phyloP scores from a whole-genome alignment of 31 red algal species.

The Endocladia muricata region DNA sequence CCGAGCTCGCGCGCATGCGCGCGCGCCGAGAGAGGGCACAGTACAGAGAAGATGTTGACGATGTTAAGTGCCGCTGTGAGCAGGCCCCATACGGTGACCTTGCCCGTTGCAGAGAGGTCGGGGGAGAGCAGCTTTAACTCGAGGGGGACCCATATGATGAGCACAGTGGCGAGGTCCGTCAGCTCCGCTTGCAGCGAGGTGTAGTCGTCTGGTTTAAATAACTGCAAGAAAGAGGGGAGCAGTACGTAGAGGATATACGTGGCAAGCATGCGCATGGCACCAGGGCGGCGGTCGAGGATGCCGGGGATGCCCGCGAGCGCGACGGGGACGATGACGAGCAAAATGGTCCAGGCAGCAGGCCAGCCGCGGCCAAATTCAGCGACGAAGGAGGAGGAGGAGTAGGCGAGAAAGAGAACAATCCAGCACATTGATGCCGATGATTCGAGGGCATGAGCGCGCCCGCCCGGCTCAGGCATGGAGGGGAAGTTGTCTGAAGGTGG shows the following conservation, averaged over 20 bases:
- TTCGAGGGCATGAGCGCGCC: conserved; percentile 47
- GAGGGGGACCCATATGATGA: conserved; percentile 48
- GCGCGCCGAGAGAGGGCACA: conserved; percentile 36
- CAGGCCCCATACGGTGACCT: conserved; percentile 46
- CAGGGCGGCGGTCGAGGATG: conserved; percentile 25
- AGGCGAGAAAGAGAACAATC: conserved; percentile 55
- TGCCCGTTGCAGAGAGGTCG: conserved; percentile 50
- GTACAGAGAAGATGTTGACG: conserved; percentile 56
- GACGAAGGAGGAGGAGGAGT: conserved; percentile 58
- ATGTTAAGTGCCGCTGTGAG: conserved; percentile 54
- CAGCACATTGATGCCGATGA: conserved; percentile 57
- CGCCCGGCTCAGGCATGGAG: conserved; percentile 43
- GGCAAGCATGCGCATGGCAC: conserved; percentile 14
- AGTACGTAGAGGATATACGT: conserved; percentile 43
- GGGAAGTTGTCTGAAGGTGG: conserved; percentile 22
- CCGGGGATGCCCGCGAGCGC: conserved; percentile 22
- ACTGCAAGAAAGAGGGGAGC: conserved; percentile 41
- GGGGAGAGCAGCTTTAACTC: conserved; percentile 42
- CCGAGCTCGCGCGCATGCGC: conserved; percentile 33
- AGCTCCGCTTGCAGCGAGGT: background rate
- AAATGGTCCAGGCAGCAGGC: conserved; percentile 35
- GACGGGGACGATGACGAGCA: conserved; percentile 40
- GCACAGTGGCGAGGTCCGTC: conserved; percentile 37
- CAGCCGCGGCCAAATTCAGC: conserved; percentile 44
- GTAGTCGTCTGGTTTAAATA: conserved; percentile 36